Percentiles rank a stretch among this genome's conserved stretches.
Conservation (phyloP, 257 asterid genomes). For the Euphrasia confusa region DNA sequence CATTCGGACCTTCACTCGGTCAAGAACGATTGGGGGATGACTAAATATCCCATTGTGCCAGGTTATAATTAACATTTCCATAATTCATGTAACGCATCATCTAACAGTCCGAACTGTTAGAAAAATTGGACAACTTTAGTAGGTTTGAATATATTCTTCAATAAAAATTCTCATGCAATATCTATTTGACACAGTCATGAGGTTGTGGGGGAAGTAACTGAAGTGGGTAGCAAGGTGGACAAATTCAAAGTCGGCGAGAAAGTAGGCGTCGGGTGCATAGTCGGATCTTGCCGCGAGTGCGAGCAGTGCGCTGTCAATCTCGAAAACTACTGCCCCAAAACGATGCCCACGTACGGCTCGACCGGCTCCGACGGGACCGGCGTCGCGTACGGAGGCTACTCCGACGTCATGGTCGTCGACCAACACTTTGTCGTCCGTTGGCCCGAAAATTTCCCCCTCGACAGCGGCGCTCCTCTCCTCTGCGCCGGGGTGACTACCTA, state of each 20-base stretch:
- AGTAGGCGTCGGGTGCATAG: constrained; percentile 24
- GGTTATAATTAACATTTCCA: too few species aligned
- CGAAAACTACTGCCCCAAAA: constrained; percentile 21
- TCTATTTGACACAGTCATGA: too few species aligned
- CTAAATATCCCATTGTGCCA: too few species aligned
- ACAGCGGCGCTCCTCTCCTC: background rate
- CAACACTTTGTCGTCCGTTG: background rate
- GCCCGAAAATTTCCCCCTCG: background rate
- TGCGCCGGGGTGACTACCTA: background rate
- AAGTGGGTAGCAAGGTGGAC: background rate
- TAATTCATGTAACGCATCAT: too few species aligned
- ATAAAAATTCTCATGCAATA: too few species aligned
- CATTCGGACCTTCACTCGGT: too few species aligned
- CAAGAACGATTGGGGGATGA: too few species aligned
- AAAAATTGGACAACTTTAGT: too few species aligned
- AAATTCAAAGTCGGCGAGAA: constrained; percentile 20
- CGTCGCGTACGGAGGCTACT: background rate
- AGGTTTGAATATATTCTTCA: too few species aligned
- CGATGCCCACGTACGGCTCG: background rate
- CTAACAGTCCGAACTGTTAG: too few species aligned
- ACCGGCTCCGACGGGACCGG: background rate
- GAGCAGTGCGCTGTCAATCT: constrained; percentile 17
- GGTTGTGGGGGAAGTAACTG: background rate
- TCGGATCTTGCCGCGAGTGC: constrained; percentile 25
- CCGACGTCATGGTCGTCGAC: background rate